phyloP scores from a whole-genome alignment of 176 grass and related monocot genomes.

The Tillandsia fasciculata region DNA sequence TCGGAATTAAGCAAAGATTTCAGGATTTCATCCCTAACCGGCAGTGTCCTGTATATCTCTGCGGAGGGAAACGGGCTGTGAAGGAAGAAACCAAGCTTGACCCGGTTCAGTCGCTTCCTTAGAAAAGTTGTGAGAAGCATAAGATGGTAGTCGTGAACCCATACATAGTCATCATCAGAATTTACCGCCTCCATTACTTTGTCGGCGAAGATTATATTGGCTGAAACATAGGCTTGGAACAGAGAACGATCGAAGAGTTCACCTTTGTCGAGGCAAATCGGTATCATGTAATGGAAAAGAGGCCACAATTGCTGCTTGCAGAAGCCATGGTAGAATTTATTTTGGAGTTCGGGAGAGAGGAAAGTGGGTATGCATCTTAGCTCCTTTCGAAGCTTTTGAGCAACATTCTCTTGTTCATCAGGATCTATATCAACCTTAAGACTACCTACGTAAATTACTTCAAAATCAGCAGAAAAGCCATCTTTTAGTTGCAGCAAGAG shows the following conservation, averaged over 20 bases:
- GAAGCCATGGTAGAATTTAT: conserved; percentile 86
- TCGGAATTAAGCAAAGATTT: conserved; percentile 83
- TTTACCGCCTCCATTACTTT: conserved; percentile 94
- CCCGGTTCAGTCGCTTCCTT: conserved; percentile 65
- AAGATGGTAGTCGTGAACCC: conserved; percentile 98
- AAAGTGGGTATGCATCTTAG: conserved; percentile 68
- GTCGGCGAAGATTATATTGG: conserved; percentile 85
- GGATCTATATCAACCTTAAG: conserved; percentile 71
- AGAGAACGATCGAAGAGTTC: conserved; percentile 70
- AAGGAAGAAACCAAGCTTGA: conserved; percentile 78
- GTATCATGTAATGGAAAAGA: conserved; percentile 94
- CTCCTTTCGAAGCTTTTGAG: conserved; percentile 58
- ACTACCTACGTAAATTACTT: conserved; percentile 74
- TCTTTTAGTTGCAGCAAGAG: conserved; percentile 79
- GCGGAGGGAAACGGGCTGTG: conserved; percentile 82
- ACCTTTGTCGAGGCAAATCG: conserved; percentile 81
- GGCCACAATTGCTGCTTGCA: conserved; percentile 92
- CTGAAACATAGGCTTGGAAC: conserved; percentile 82
- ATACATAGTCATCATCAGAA: conserved; percentile 84
- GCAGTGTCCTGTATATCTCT: conserved; percentile 85
- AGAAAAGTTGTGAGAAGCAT: conserved; percentile 94
- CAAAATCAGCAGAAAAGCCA: conserved; percentile 56
- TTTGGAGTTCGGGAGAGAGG: conserved; percentile 43
- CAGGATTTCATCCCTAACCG: conserved; percentile 88
- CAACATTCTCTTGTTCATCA: conserved; percentile 54